Evolutionary conservation across 179 eudicot genomes (phyloP).

Genomic region (Beta macrorhiza): DNA sequence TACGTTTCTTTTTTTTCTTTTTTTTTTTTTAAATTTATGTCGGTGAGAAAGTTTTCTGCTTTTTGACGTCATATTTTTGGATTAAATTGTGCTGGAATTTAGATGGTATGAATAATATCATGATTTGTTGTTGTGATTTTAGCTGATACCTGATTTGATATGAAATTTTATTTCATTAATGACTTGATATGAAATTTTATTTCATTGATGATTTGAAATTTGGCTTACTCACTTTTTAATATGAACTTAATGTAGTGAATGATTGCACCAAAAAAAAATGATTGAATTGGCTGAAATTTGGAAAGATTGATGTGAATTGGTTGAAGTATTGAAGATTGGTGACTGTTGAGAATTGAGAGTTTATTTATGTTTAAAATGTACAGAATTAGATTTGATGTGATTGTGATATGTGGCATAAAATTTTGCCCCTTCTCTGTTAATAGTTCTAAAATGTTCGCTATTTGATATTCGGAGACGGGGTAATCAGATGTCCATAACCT

Average conservation of each 20-base stretch:
- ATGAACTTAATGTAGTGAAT: no score
- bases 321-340: neutral
- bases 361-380: neutral
- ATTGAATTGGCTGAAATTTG: no score
- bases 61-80: neutral
- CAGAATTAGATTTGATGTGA: neutral
- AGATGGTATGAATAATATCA: no score
- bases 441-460: neutral
- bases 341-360: neutral
- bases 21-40: neutral
- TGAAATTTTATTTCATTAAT: no score
- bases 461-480: neutral
- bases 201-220: neutral
- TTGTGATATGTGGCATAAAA: neutral
- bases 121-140: neutral
- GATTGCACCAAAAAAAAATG: no score
- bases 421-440: neutral
- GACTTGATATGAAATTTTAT: neutral
- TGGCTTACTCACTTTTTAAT: no score
- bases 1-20: conserved; percentile 17
- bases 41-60: neutral
- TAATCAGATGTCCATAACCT: no score
- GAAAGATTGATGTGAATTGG: neutral
- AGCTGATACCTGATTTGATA: neutral
- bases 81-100: neutral